Conservation (phyloP, 2,329 filamentous ascomycete genomes). For the Apiospora hydei region DNA sequence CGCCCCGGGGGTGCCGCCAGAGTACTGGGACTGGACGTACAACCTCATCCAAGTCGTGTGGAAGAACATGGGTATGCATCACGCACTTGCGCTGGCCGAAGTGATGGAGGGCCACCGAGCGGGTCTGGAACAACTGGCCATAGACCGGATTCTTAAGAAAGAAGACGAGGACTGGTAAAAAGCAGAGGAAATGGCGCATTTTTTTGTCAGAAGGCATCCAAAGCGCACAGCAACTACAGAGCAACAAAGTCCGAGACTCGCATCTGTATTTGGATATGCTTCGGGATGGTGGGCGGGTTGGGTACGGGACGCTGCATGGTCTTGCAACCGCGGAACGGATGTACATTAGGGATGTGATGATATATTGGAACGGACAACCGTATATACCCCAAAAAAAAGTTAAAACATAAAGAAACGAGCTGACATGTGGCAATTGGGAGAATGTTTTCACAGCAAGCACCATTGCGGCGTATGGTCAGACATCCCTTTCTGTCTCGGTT, state of each 20-base stretch:
- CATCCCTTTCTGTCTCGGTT: background rate
- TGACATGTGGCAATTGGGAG: background rate
- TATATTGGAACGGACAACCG: background rate
- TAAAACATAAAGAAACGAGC: background rate
- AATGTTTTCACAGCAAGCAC: background rate
- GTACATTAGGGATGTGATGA: background rate
- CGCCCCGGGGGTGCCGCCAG: slow-evolving; percentile 52
- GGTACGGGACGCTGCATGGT: background rate
- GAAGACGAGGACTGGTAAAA: slow-evolving; percentile 32
- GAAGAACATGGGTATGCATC: slow-evolving; percentile 59
- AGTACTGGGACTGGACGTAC: slow-evolving; percentile 54
- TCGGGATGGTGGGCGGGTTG: background rate
- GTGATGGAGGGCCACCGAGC: slow-evolving; percentile 45
- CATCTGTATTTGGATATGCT: background rate
- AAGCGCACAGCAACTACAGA: background rate
- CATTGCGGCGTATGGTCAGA: background rate
- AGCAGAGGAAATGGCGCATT: background rate
- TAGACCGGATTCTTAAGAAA: slow-evolving; percentile 31
- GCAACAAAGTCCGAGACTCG: background rate
- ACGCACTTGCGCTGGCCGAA: slow-evolving; percentile 54
- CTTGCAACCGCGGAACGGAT: background rate
- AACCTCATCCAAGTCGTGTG: slow-evolving; percentile 56
- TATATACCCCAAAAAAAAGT: background rate
- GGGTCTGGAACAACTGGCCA: slow-evolving; percentile 33
- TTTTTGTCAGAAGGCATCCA: background rate